Conservation (phyloP, 495 filamentous ascomycete species). For the Choiromyces venosus region DNA sequence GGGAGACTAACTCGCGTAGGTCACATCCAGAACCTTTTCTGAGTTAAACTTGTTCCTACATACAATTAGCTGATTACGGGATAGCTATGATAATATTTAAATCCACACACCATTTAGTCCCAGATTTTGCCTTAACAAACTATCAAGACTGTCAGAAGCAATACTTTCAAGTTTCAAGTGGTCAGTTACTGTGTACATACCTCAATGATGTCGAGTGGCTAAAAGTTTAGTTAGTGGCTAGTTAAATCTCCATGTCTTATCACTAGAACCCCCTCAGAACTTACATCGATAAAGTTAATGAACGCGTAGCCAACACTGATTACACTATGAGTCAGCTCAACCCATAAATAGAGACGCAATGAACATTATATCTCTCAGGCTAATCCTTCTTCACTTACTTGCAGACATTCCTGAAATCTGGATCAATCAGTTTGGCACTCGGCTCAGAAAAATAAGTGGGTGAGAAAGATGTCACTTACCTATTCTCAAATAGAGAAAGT, state of each 20-base stretch:
- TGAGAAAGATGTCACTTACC: conserved; percentile 45
- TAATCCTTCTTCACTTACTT: conserved; percentile 56
- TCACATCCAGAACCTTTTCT: conserved; percentile 81
- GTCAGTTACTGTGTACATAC: conserved; percentile 46
- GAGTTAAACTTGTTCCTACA: conserved; percentile 71
- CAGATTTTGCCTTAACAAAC: conserved; percentile 68
- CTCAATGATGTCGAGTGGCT: conserved; percentile 68
- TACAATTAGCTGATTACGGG: not conserved
- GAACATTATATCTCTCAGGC: not conserved
- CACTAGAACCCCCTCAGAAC: conserved; percentile 28
- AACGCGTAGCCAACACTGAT: conserved; percentile 93
- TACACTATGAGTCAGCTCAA: conserved; percentile 10
- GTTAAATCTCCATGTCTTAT: not conserved
- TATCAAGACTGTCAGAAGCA: conserved; percentile 47
- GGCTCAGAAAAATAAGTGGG: not conserved
- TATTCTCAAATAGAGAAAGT: conserved; percentile 94
- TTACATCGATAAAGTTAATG: conserved; percentile 84
- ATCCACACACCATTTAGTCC: conserved; percentile 60
- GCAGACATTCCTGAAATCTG: conserved; percentile 81
- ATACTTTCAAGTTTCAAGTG: not conserved
- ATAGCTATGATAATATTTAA: not conserved
- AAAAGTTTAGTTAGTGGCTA: conserved; percentile 39
- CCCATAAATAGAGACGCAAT: not conserved
- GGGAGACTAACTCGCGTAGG: conserved; percentile 74
- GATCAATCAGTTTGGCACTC: conserved; percentile 19